Conservation (phyloP, 1,284 basidiomycete species). For the Bjerkandera adusta region DNA sequence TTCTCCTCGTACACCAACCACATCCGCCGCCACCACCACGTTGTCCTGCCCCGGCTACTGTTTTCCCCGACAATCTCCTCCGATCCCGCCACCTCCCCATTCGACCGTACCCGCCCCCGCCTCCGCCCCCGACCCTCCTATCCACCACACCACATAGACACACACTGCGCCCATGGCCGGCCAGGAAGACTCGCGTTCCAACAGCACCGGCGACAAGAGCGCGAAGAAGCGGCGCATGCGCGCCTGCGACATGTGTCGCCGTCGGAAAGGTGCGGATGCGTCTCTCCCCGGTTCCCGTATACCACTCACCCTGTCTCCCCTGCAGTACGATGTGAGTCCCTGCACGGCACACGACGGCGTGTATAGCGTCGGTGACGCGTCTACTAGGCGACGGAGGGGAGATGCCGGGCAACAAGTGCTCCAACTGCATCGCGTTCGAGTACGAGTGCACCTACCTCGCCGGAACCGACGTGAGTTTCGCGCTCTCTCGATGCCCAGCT, state of each 20-base stretch:
- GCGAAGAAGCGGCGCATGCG: conserved; percentile 9
- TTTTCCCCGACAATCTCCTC: background rate
- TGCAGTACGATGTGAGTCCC: conserved; percentile 8
- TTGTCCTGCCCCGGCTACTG: background rate
- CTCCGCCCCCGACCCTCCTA: background rate
- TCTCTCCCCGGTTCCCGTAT: background rate
- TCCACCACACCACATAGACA: too few relatives aligned
- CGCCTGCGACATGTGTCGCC: conserved; percentile 11
- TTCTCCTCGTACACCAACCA: too few relatives aligned
- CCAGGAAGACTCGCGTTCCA: background rate
- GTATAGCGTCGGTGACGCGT: background rate
- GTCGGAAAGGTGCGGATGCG: conserved; percentile 9
- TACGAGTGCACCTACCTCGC: conserved; percentile 75
- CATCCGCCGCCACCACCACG: too few relatives aligned
- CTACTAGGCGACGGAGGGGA: conserved; percentile 12
- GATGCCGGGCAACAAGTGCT: conserved; percentile 62
- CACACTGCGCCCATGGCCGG: background rate
- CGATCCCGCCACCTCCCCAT: conserved; percentile 1
- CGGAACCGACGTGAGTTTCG: conserved; percentile 52
- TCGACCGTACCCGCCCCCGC: background rate
- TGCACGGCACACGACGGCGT: background rate
- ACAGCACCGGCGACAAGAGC: background rate
- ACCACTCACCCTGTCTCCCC: background rate
- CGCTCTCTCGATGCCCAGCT: too few relatives aligned
- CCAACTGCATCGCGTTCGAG: conserved; percentile 69